Evolutionary conservation across 257 asterid species (phyloP).

Genomic region (Ophiorrhiza pumila): DNA sequence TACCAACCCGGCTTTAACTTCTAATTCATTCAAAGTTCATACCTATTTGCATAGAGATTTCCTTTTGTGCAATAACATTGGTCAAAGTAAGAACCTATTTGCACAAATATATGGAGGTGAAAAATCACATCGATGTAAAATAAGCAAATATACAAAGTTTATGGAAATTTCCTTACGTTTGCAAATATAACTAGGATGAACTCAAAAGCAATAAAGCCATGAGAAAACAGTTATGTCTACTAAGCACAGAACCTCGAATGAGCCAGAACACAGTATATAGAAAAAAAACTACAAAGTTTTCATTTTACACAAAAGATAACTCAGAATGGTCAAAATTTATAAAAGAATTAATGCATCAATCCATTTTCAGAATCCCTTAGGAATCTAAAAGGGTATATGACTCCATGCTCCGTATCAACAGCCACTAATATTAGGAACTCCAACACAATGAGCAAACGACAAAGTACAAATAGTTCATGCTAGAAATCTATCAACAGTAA

Average conservation of each 20-base stretch:
- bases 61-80: neutral
- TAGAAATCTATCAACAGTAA: neutral
- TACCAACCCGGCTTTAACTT: neutral
- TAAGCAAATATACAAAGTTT: neutral
- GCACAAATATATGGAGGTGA: neutral
- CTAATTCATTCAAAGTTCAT: neutral
- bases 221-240: neutral
- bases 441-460: neutral
- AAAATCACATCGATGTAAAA: neutral
- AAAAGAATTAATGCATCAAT: neutral
- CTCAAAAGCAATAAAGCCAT: neutral
- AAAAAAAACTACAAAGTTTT: neutral
- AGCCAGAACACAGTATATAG: neutral
- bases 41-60: neutral
- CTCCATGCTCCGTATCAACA: neutral
- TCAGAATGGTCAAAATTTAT: conserved; percentile 1
- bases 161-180: neutral
- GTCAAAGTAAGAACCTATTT: no score
- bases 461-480: neutral
- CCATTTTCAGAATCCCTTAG: neutral
- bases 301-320: neutral
- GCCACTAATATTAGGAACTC: neutral
- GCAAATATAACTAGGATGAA: neutral
- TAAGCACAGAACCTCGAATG: neutral
- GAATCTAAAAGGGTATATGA: neutral